Conservation (phyloP, 495 filamentous ascomycete species). For the Penicillium cosmopolitanum region DNA sequence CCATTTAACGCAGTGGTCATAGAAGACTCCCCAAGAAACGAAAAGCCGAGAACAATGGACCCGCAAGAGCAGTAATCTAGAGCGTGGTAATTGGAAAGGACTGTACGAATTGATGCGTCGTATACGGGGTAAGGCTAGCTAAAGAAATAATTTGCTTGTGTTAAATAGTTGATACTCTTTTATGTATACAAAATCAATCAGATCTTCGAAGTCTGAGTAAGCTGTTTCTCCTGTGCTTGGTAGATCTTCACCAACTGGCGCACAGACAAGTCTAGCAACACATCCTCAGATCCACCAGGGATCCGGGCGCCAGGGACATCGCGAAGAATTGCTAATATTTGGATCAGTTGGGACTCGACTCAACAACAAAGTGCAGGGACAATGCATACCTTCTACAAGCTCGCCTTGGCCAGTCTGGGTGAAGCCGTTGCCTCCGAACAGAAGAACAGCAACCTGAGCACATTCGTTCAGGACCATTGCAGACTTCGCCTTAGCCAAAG, state of each 20-base stretch:
- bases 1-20: too few relatives aligned
- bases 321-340: slow-evolving; percentile 57
- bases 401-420: slow-evolving; percentile 71
- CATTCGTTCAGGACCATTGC: slow-evolving; percentile 73
- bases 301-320: slow-evolving; percentile 67
- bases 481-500: slow-evolving; percentile 69
- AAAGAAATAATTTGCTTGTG: too few relatives aligned
- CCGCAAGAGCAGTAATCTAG: too few relatives aligned
- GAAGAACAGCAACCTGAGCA: slow-evolving; percentile 64
- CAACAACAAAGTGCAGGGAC: too few relatives aligned
- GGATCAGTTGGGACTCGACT: background rate
- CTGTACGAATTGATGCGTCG: too few relatives aligned
- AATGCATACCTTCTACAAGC: slow-evolving; percentile 62
- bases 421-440: slow-evolving; percentile 76
- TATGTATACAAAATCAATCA: slow-evolving; percentile 10
- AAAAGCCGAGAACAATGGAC: too few relatives aligned
- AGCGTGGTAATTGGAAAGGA: too few relatives aligned
- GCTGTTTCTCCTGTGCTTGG: slow-evolving; percentile 60
- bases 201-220: slow-evolving; percentile 52
- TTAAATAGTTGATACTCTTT: background rate
- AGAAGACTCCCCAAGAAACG: too few relatives aligned
- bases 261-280: slow-evolving; percentile 71
- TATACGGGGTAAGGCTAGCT: too few relatives aligned
- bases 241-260: slow-evolving; percentile 76
- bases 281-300: slow-evolving; percentile 76